phyloP scores from a whole-genome alignment of 116 monocot species.

The Cymodocea nodosa region DNA sequence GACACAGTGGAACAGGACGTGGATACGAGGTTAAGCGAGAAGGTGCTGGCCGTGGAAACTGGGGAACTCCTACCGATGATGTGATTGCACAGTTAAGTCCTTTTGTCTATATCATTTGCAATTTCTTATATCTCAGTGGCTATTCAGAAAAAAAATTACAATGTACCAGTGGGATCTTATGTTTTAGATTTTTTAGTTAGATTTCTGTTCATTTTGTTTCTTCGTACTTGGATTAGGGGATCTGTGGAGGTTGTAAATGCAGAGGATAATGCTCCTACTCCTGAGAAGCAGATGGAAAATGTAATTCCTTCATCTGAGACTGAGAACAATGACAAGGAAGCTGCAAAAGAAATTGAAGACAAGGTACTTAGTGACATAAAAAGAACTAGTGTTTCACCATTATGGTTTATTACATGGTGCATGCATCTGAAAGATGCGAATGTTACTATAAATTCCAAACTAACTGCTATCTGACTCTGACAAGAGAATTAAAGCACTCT shows the following conservation, averaged over 20 bases:
- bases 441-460: too few species aligned
- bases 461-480: too few species aligned
- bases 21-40: conserved; percentile 45
- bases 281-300: conserved; percentile 8
- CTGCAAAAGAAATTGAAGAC: conserved; percentile 17
- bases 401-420: background rate
- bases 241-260: conserved; percentile 3
- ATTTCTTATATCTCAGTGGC: too few species aligned
- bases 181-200: too few species aligned
- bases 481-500: too few species aligned
- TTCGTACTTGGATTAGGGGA: background rate
- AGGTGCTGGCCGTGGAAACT: conserved; percentile 50
- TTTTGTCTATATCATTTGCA: too few species aligned
- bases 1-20: conserved; percentile 53
- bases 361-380: conserved; percentile 8
- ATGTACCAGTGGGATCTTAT: too few species aligned
- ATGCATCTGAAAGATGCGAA: background rate
- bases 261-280: conserved; percentile 4
- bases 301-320: conserved; percentile 5
- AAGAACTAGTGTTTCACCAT: background rate
- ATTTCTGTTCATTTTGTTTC: background rate
- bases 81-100: conserved; percentile 23
- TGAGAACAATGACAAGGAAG: conserved; percentile 9
- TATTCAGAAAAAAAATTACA: too few species aligned
- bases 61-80: conserved; percentile 44